A percentile compares a stretch with the other conserved stretches of the same genome.
Conservation (phyloP, 73 alveolate species). For the Paramecium primaurelia region DNA sequence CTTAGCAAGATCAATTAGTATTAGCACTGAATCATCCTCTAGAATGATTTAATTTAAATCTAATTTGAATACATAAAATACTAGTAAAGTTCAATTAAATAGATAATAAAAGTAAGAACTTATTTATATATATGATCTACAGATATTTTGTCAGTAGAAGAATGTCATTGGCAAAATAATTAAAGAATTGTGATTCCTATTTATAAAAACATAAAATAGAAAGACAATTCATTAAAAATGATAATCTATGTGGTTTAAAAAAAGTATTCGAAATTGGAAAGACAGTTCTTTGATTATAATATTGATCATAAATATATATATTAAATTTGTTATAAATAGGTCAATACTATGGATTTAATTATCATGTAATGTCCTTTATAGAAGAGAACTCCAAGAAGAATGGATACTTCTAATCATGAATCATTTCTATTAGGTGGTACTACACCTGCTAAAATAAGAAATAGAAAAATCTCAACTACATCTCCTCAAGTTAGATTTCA, state of each 20-base stretch:
- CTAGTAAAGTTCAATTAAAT: not conserved
- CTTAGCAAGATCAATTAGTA: not conserved
- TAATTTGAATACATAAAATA: not conserved
- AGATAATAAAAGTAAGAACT: not conserved
- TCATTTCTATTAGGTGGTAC: not conserved
- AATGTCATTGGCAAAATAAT: not conserved
- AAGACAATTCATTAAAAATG: not conserved
- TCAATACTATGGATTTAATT: not conserved
- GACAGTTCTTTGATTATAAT: not conserved
- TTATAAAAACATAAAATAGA: not conserved
- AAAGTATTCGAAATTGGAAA: not conserved
- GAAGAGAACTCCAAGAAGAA: not conserved
- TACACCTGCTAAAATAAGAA: not conserved
- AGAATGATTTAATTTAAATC: not conserved
- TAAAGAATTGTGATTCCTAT: not conserved
- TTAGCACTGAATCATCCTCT: not conserved
- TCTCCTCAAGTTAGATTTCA: not conserved
- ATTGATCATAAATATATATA: not conserved
- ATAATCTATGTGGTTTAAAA: not conserved
- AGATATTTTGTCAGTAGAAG: not conserved
- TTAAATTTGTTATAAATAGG: not conserved
- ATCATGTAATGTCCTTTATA: not conserved
- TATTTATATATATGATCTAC: not conserved
- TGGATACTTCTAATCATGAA: not conserved
- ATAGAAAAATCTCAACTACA: not conserved